These are phyloP conservation scores for Penicillium turbatum DNA, from an alignment of 495 filamentous ascomycete species.

Conservation along the genomic window DNA sequence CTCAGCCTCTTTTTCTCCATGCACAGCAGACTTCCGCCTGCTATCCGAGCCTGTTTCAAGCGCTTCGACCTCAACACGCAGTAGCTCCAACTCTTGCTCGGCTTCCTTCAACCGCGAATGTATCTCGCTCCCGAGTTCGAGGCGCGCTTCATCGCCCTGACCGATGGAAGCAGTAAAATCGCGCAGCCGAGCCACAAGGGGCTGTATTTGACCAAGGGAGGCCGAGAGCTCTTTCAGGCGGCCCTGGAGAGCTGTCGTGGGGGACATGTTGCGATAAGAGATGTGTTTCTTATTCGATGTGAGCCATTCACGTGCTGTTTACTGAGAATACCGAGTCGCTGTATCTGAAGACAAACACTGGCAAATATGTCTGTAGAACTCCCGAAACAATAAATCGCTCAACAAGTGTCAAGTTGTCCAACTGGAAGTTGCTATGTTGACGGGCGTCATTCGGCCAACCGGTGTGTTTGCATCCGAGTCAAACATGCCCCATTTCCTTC, in stretches of 20 bases:
- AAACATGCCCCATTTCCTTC: constrained; percentile 27
- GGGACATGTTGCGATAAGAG: constrained; percentile 44
- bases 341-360: background rate
- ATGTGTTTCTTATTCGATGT: background rate
- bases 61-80: constrained; percentile 74
- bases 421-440: constrained; percentile 19
- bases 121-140: constrained; percentile 81
- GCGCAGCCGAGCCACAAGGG: constrained; percentile 70
- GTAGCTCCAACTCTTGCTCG: constrained; percentile 79
- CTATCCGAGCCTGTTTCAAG: constrained; percentile 44
- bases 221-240: constrained; percentile 67
- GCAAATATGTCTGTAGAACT: background rate
- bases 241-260: constrained; percentile 54
- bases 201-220: constrained; percentile 60
- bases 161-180: constrained; percentile 60
- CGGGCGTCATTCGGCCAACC: constrained; percentile 9
- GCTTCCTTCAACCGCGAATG: constrained; percentile 76
- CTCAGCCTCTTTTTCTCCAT: constrained; percentile 50
- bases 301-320: background rate
- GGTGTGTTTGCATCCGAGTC: constrained; percentile 37
- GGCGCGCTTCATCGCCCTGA: constrained; percentile 58
- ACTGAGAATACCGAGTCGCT: background rate
- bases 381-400: background rate
- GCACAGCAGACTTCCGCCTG: constrained; percentile 31
- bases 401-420: background rate